These are phyloP conservation scores for Dicorynia guianensis DNA, from an alignment of 306 rosid species.

Conservation along the genomic window DNA sequence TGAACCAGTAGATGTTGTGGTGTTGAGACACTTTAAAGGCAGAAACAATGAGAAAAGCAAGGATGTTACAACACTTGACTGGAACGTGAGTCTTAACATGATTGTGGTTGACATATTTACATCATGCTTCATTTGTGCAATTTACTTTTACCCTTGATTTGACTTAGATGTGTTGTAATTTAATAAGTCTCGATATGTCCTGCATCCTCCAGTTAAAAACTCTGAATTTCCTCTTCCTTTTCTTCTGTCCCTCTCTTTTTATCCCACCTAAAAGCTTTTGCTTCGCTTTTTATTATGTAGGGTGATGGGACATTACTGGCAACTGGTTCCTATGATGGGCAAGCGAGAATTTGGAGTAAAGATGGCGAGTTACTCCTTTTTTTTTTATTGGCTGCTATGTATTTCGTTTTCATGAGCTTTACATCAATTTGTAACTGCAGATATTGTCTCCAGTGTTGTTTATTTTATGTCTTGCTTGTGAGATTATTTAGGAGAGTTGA, in stretches of 20 bases:
- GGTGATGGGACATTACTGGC: constrained; percentile 73
- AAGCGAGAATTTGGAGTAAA: constrained; percentile 74
- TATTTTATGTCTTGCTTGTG: constrained; percentile 32
- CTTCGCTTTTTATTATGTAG: constrained; percentile 38
- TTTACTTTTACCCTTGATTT: background rate
- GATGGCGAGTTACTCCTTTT: constrained; percentile 58
- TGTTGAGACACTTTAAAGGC: constrained; percentile 65
- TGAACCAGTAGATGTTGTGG: constrained; percentile 48
- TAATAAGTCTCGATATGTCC: background rate
- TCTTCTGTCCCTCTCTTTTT: background rate
- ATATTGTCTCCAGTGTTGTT: constrained; percentile 18
- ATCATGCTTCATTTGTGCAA: background rate
- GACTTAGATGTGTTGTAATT: background rate
- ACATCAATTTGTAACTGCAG: background rate
- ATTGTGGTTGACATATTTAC: constrained; percentile 15
- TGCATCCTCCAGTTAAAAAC: constrained; percentile 1
- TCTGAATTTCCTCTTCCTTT: background rate
- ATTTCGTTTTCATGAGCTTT: constrained; percentile 27
- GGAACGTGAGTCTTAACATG: constrained; percentile 62
- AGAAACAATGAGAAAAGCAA: constrained; percentile 70
- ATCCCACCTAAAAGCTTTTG: constrained; percentile 5
- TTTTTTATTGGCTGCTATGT: background rate
- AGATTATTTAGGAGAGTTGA: constrained; percentile 58
- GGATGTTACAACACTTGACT: constrained; percentile 82
- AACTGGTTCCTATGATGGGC: constrained; percentile 81